phyloP scores from a whole-genome alignment of 2,329 filamentous ascomycete species.

The Exophiala xenobiotica region DNA sequence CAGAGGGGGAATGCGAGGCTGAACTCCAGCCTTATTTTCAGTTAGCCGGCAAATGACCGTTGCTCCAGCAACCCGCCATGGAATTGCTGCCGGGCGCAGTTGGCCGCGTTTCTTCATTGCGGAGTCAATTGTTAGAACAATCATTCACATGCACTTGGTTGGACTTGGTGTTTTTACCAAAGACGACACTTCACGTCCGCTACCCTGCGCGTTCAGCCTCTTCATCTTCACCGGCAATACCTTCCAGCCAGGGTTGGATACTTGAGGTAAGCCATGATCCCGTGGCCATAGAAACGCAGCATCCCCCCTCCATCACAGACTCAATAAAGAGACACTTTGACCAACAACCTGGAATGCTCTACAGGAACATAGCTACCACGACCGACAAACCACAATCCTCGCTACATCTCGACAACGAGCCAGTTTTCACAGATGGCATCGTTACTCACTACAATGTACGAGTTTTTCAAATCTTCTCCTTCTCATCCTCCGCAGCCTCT shows the following conservation, averaged over 20 bases:
- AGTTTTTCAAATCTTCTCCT: slow-evolving; percentile 43
- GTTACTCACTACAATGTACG: slow-evolving; percentile 79
- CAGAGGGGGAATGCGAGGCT: no score
- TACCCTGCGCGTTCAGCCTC: background rate
- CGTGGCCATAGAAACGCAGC: slow-evolving; percentile 14
- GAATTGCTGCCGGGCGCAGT: no score
- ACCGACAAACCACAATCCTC: background rate
- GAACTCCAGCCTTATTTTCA: background rate
- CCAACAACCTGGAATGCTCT: slow-evolving; percentile 19
- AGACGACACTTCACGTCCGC: background rate
- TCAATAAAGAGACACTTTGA: slow-evolving; percentile 19
- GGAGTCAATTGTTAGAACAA: background rate
- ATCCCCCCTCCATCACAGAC: slow-evolving; percentile 7
- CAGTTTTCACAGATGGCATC: slow-evolving; percentile 54
- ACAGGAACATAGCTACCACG: slow-evolving; percentile 7
- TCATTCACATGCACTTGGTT: background rate
- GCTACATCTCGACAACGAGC: slow-evolving; percentile 2
- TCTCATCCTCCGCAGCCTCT: slow-evolving; percentile 29
- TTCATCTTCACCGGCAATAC: no score
- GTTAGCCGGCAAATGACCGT: no score
- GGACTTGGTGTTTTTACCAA: background rate
- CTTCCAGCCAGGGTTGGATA: no score
- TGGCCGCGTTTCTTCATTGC: no score
- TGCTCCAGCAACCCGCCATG: no score
- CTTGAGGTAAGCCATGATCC: slow-evolving; percentile 3